phyloP scores from a whole-genome alignment of 169 alveolate species.

The Eimeria tenella region DNA sequence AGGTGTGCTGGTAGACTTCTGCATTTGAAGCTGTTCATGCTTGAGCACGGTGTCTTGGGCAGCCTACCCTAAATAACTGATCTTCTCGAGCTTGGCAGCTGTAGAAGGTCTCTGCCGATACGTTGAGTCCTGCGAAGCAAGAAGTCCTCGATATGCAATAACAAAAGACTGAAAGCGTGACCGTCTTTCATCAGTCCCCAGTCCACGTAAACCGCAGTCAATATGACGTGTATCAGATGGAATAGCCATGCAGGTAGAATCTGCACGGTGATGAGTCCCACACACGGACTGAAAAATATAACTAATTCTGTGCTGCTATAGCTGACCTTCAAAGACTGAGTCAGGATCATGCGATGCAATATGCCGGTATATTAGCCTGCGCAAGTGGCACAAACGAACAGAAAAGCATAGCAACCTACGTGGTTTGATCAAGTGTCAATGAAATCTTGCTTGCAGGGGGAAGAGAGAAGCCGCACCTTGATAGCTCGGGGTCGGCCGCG shows the following conservation, averaged over 20 bases:
- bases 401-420: neutral
- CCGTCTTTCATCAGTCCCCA: no score
- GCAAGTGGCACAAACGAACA: neutral
- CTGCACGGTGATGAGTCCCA: no score
- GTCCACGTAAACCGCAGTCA: no score
- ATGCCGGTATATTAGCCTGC: constrained; percentile 66
- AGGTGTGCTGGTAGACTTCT: neutral
- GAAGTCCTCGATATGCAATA: neutral
- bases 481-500: constrained; percentile 76
- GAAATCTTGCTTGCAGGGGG: neutral
- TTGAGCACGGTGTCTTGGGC: neutral
- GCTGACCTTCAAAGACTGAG: constrained; percentile 65
- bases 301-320: neutral
- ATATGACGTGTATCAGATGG: no score
- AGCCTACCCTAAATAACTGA: constrained; percentile 58
- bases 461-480: constrained; percentile 37
- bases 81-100: constrained; percentile 82
- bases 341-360: constrained; percentile 63
- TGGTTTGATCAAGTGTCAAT: no score
- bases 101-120: constrained; percentile 81
- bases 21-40: neutral
- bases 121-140: constrained; percentile 74
- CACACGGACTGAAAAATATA: no score
- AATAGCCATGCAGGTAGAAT: no score
- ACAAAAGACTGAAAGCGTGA: no score